phyloP scores from a whole-genome alignment of 495 filamentous ascomycete genomes.

The Hypoxylon rickii region DNA sequence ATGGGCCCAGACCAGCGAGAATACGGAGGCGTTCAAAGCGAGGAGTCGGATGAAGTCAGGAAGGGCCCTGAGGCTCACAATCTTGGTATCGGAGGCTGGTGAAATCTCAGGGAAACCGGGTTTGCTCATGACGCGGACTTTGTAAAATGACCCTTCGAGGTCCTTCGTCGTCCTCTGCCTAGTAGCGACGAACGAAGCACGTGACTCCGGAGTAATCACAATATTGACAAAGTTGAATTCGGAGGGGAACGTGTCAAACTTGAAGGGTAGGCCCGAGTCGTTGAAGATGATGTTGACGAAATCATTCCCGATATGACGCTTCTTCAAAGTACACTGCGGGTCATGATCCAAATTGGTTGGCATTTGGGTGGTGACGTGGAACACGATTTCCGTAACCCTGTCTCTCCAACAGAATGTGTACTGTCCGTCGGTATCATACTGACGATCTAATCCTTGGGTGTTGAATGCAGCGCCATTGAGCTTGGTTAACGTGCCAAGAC shows the following conservation, averaged over 20 bases:
- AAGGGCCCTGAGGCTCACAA: slow-evolving; percentile 77
- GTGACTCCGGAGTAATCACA: slow-evolving; percentile 84
- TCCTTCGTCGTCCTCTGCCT: slow-evolving; percentile 43
- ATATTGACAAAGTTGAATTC: slow-evolving; percentile 97
- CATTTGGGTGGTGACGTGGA: slow-evolving; percentile 96
- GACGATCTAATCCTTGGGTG: slow-evolving; percentile 85
- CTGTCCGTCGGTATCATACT: slow-evolving; percentile 76
- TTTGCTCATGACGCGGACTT: slow-evolving; percentile 81
- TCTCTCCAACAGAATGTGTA: slow-evolving; percentile 93
- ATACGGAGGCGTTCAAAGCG: slow-evolving; percentile 91
- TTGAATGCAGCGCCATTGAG: slow-evolving; percentile 87
- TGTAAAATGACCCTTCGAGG: slow-evolving; percentile 67
- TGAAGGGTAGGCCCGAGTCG: slow-evolving; percentile 83
- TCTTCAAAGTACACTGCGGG: slow-evolving; percentile 79
- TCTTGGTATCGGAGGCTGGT: slow-evolving; percentile 82
- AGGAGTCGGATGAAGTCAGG: slow-evolving; percentile 88
- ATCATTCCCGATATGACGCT: slow-evolving; percentile 95
- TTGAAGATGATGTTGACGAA: slow-evolving; percentile 98
- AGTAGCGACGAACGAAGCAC: slow-evolving; percentile 62
- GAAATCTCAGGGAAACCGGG: slow-evolving; percentile 88
- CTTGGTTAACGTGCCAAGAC: slow-evolving; percentile 77
- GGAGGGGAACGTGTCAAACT: slow-evolving; percentile 88
- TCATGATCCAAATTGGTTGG: slow-evolving; percentile 80
- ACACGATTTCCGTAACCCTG: slow-evolving; percentile 91
- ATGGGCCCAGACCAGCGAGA: slow-evolving; percentile 83